Evolutionary conservation across 306 rosid genomes (phyloP).

Genomic region (Lathyrus tuberosus): DNA sequence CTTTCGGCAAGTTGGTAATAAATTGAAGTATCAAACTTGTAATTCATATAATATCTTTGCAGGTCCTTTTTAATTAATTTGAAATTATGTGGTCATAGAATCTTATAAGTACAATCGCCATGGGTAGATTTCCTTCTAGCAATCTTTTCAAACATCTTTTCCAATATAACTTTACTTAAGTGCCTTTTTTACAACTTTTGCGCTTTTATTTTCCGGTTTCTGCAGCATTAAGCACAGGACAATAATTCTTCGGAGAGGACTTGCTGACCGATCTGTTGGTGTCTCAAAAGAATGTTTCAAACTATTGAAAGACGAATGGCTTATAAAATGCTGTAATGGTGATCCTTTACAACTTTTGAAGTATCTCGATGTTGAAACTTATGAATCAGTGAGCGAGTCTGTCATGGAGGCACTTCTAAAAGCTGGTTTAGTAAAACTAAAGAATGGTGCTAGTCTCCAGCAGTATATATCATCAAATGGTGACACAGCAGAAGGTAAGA

Average conservation of each 20-base stretch:
- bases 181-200: background rate
- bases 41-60: background rate
- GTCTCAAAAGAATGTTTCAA: conserved; percentile 89
- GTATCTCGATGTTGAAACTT: conserved; percentile 97
- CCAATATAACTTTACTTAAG: background rate
- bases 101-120: background rate
- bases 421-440: conserved; percentile 62
- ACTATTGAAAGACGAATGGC: conserved; percentile 94
- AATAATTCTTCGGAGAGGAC: conserved; percentile 85
- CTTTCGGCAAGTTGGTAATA: background rate
- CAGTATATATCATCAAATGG: conserved; percentile 48
- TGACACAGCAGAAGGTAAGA: conserved; percentile 58
- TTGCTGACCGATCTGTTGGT: conserved; percentile 78
- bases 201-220: conserved; percentile 29
- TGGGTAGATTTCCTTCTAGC: conserved; percentile 23
- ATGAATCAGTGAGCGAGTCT: conserved; percentile 84
- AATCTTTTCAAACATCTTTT: conserved; percentile 28
- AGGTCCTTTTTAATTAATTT: background rate
- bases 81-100: conserved; percentile 1
- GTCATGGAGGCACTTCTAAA: conserved; percentile 74
- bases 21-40: background rate
- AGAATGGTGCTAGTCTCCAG: conserved; percentile 62
- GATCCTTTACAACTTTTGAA: conserved; percentile 75
- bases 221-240: conserved; percentile 86
- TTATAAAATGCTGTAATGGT: conserved; percentile 67